Evolutionary conservation across 2,329 filamentous ascomycete species (phyloP), one percentile per base, ranked within the genome.

Genomic region (Fusarium odoratissimum): DNA sequence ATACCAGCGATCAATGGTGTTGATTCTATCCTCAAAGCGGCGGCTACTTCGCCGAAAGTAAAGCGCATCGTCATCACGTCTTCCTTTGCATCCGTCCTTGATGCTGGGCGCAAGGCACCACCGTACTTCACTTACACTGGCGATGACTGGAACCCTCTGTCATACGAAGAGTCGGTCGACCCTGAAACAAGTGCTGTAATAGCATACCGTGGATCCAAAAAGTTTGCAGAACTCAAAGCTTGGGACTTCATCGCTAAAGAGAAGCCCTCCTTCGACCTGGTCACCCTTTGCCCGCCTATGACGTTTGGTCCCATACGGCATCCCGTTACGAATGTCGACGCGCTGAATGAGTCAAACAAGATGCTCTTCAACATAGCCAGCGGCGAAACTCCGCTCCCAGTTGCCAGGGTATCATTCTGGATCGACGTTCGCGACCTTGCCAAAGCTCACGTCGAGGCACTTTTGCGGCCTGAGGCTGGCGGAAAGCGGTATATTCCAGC

Each of bases 1-100:
- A 61, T 80, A 8, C 86, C 86, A 0, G 84, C 85, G 4, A 84
- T 87, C 35, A 83, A 84, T 44, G 85, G 85, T 5, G 83, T 85
- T 4, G 79, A 77, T 8, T 80, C 83, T 0, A 79, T 87, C 23
- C 74, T 87, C 13, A 77, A 78, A 9, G 31, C 46, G 3, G 46
- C 46, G 6, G 82, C 83, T 3, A 75, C 76, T 9, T 70, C 76
- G 12, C 45, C 65, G 8, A 71, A 67, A 33, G 62, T 72, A 2
- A 67, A 56, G 17, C 79, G 80, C 10, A 46, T 84, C 40, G 82
- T 91, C 48, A 87, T 93, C 71, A 92, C 91, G 1, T 92, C 90
- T 6, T 92, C 90, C 4, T 93, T 92, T 74, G 91, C 91, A n/a
- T 84, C 90, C 0, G 91, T 93, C 23, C 75, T 91, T 54, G 84